A percentile compares a stretch with the other conserved stretches of the same genome.
Evolutionary conservation across 768 basidiomycete genomes (phyloP).

Genomic region (Mycena crocata): DNA sequence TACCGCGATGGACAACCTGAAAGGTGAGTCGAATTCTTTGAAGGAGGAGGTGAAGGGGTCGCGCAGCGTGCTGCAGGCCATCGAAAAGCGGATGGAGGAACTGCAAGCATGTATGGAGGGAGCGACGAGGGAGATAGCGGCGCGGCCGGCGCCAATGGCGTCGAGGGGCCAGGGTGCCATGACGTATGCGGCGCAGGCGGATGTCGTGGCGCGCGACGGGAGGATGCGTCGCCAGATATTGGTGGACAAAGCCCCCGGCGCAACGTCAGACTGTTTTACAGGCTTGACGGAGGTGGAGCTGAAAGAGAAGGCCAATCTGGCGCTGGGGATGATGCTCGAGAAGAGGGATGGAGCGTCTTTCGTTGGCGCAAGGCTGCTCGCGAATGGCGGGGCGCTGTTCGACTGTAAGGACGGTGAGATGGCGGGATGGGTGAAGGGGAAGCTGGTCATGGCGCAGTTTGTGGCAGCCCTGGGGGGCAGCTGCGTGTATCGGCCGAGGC

Average conservation of each 20-base stretch:
- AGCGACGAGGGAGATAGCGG: background rate
- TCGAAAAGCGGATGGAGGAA: background rate
- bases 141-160: background rate
- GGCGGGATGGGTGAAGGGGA: background rate
- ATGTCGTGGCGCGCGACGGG: background rate
- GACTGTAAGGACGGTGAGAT: conserved; percentile 1
- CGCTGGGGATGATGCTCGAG: background rate
- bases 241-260: background rate
- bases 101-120: background rate
- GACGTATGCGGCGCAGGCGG: conserved; percentile 14
- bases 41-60: background rate
- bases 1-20: background rate
- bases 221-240: conserved; percentile 1
- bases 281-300: background rate
- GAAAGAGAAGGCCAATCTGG: conserved; percentile 10
- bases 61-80: background rate
- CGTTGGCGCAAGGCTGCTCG: background rate
- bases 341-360: conserved; percentile 5
- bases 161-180: background rate
- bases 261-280: background rate
- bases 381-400: conserved; percentile 6
- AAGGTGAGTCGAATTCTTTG: background rate
- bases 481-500: background rate
- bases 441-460: background rate
- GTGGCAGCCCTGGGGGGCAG: background rate